phyloP scores from a whole-genome alignment of 1,139 yeast genomes.

The Yamadazyma membranifaciens region DNA sequence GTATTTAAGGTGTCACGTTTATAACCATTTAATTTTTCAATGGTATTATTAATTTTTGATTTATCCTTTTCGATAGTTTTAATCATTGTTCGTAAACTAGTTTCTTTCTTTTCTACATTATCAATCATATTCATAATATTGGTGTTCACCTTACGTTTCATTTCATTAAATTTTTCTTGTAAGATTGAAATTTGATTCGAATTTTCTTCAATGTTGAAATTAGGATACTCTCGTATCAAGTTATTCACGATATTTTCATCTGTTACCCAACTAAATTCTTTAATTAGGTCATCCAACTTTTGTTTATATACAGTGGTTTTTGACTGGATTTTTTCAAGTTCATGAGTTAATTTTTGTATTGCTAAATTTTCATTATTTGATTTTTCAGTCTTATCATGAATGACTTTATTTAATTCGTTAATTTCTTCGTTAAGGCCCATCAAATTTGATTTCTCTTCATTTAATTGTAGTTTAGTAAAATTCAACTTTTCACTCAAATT shows the following conservation, averaged over 20 bases:
- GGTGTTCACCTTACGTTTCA: conserved; percentile 82
- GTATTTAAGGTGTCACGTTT: conserved; percentile 79
- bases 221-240: conserved; percentile 57
- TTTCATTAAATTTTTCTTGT: conserved; percentile 62
- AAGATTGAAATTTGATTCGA: conserved; percentile 57
- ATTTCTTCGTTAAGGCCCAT: conserved; percentile 79
- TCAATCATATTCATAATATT: conserved; percentile 95
- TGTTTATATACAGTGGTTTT: conserved; percentile 41
- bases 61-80: conserved; percentile 89
- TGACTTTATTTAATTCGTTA: conserved; percentile 54
- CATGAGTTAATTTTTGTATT: conserved; percentile 61
- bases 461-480: conserved; percentile 44
- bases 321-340: conserved; percentile 55
- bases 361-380: conserved; percentile 53
- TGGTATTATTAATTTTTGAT: conserved; percentile 83
- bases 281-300: conserved; percentile 48
- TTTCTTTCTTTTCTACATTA: conserved; percentile 86
- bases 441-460: conserved; percentile 61
- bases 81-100: conserved; percentile 74
- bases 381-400: conserved; percentile 51
- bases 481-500: conserved; percentile 29
- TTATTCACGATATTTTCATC: conserved; percentile 58
- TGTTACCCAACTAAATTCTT: conserved; percentile 70
- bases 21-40: conserved; percentile 80
- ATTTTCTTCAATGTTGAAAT: conserved; percentile 62